A percentile compares a stretch with the other conserved stretches of the same genome.
These are phyloP conservation scores for Bacidia gigantensis DNA, from an alignment of 495 filamentous ascomycete genomes.

Conservation along the genomic window DNA sequence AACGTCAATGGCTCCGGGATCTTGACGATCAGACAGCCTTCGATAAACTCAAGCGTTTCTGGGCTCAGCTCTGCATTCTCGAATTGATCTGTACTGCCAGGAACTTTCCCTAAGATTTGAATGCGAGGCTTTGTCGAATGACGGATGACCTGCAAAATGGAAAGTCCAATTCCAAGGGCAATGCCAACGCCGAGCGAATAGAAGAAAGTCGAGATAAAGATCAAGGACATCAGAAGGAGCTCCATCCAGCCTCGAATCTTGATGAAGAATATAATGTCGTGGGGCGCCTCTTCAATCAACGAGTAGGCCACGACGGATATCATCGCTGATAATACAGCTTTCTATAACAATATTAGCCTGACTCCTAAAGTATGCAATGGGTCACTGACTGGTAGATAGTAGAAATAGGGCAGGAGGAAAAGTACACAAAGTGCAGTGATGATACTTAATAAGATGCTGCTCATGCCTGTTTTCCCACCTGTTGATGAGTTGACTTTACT, in stretches of 20 bases:
- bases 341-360: constrained; percentile 35
- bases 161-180: constrained; percentile 76
- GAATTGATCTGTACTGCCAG: constrained; percentile 60
- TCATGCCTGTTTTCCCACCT: constrained; percentile 86
- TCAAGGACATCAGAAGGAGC: constrained; percentile 71
- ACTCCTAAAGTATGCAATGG: not conserved
- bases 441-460: constrained; percentile 65
- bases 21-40: constrained; percentile 88
- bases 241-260: constrained; percentile 74
- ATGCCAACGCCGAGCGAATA: constrained; percentile 78
- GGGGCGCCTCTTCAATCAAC: constrained; percentile 86
- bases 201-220: constrained; percentile 86
- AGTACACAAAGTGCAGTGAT: constrained; percentile 70
- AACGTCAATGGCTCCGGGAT: constrained; percentile 95
- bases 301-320: constrained; percentile 93
- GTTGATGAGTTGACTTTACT: constrained; percentile 91
- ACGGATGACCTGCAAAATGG: constrained; percentile 74
- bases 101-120: constrained; percentile 86
- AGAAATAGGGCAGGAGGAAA: constrained; percentile 78
- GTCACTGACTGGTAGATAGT: constrained; percentile 71
- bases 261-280: constrained; percentile 82
- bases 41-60: constrained; percentile 68
- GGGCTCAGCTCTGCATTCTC: constrained; percentile 78
- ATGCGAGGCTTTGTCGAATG: constrained; percentile 86
- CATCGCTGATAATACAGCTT: constrained; percentile 85